Evolutionary conservation across 23 red algal species (phyloP), one percentile per base, ranked within the genome.

Genomic region (Gracilaria caudata): DNA sequence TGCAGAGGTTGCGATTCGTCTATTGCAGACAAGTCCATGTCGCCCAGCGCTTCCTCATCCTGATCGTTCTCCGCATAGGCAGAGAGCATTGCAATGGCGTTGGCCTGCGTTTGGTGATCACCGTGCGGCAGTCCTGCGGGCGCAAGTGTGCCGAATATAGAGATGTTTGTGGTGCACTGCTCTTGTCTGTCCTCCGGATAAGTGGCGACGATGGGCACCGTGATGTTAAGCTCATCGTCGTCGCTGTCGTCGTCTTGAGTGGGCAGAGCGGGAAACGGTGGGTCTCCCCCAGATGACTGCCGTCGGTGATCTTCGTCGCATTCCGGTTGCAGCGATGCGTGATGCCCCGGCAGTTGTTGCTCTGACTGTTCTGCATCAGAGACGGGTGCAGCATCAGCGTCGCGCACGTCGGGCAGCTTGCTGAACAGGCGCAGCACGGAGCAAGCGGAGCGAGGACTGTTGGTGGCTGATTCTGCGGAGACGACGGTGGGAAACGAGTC

Each of bases 11-110:
- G 39, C 21, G 39, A 45, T 23, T 49, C 21, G 70, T 75, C 70
- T 7, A 75, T 40, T 38, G 2, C 70, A 5, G 70, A 75, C 11
- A 75, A 38, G 43, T 75, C 39, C 20, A 75, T 75, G 33, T 75
- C 70, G 25, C 4, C 37, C 40, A 75, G 39, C 2, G 20, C 39
- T 25, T 75, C 70, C 37, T 46, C 70, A 0, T 75, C 70, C 70
- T 75, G 70, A 30, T 75, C 70, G 26, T 46, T 21, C 25, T 75
- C 70, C 37, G 70, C 70, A 30, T 46, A 75, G 39, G 37, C 39
- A 10, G 61, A 29, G 3, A 66, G 61, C 1, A 30, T 16, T 17
- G 28, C 30, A 17, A 16, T 36, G 30, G 61, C 32, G 7, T 66
- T 17, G 13, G 61, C 29, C 29, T 26, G 61, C 28, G 32, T 29